These are phyloP conservation scores for Codiaeum variegatum DNA, from an alignment of 441 rosid genomes.

Conservation along the genomic window DNA sequence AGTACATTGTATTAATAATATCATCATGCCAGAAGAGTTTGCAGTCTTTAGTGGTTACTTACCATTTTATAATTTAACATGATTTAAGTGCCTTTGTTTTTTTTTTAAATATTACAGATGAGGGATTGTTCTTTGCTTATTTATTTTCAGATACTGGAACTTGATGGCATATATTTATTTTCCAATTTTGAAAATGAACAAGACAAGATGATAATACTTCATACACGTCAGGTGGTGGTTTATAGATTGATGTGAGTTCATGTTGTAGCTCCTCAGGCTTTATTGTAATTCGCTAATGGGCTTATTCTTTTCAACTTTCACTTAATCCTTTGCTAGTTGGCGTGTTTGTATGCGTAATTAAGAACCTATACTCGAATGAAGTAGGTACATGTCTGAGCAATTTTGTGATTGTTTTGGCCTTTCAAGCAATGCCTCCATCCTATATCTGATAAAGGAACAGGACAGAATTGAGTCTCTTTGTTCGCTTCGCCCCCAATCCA, in stretches of 20 bases:
- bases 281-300: background rate
- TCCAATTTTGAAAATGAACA: background rate
- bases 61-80: background rate
- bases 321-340: slow-evolving; percentile 9
- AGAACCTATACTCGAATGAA: background rate
- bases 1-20: slow-evolving; percentile 10
- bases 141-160: background rate
- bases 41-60: background rate
- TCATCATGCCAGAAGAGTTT: background rate
- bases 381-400: background rate
- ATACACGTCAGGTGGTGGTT: background rate
- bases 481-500: too few relatives aligned
- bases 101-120: background rate
- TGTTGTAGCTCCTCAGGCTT: background rate
- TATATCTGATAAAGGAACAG: too few relatives aligned
- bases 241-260: background rate
- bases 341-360: background rate
- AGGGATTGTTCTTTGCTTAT: background rate
- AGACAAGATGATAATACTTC: background rate
- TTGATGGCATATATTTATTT: background rate
- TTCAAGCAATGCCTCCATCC: too few relatives aligned
- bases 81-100: background rate
- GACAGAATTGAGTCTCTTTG: too few relatives aligned
- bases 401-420: slow-evolving; percentile 18
- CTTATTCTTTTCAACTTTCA: background rate